phyloP scores from a whole-genome alignment of 148 eudicot genomes.

The Rhododendron kiyosumense region DNA sequence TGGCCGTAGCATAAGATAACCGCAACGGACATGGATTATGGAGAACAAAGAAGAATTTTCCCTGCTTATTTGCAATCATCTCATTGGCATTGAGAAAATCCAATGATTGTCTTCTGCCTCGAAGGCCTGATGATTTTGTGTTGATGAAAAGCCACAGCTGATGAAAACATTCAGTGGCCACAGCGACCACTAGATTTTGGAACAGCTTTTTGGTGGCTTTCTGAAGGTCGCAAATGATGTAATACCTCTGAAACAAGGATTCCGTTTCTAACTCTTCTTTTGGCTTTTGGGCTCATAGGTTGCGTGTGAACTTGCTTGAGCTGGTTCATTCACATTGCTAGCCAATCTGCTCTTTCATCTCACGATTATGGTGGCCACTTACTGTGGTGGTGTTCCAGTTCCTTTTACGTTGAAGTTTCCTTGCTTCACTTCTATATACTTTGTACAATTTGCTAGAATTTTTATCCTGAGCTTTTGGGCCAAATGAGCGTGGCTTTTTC shows the following conservation, averaged over 20 bases:
- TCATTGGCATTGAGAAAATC: neutral
- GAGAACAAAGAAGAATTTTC: neutral
- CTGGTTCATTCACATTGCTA: neutral
- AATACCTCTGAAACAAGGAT: neutral
- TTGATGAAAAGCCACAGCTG: neutral
- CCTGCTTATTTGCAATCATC: neutral
- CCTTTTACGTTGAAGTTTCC: neutral
- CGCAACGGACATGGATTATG: neutral
- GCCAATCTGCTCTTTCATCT: neutral
- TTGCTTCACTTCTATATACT: neutral
- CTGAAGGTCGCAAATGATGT: neutral
- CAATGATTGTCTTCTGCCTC: neutral
- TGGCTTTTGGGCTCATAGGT: neutral
- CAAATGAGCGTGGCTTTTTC: too few species aligned
- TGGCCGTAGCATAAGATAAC: neutral
- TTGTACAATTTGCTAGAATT: neutral
- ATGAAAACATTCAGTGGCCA: neutral
- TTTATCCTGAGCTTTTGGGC: neutral
- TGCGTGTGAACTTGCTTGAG: neutral
- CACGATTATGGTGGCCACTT: neutral
- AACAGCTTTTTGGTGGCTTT: neutral
- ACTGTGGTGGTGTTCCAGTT: neutral
- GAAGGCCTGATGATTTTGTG: neutral
- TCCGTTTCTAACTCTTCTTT: neutral
- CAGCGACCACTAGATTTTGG: neutral